Evolutionary conservation across 805 yeast genomes (phyloP).

Genomic region (Kuraishia floccosa): DNA sequence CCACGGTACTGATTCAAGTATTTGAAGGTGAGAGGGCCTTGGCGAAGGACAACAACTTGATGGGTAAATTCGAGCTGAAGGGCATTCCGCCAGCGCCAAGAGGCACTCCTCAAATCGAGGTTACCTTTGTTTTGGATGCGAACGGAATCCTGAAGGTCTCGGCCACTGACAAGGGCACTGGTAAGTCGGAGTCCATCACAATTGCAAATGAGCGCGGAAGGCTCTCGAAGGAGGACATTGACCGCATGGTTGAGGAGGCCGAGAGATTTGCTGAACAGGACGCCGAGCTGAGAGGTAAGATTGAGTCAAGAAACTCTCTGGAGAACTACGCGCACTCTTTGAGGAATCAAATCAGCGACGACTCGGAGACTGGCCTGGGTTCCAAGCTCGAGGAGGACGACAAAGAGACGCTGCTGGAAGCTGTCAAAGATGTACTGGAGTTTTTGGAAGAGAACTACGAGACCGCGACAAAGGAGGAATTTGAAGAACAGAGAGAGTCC

Average conservation of each 20-base stretch:
- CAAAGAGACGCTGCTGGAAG: slow-evolving; percentile 79
- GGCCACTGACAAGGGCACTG: slow-evolving; percentile 91
- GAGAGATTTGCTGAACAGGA: slow-evolving; percentile 92
- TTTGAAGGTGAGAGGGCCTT: slow-evolving; percentile 94
- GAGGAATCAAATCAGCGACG: slow-evolving; percentile 47
- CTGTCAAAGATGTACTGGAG: slow-evolving; percentile 66
- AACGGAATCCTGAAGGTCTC: slow-evolving; percentile 79
- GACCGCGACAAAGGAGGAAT: slow-evolving; percentile 84
- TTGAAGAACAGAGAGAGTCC: slow-evolving; percentile 82
- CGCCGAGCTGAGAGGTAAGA: slow-evolving; percentile 68
- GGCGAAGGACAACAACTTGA: slow-evolving; percentile 85
- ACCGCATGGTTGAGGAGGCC: slow-evolving; percentile 96
- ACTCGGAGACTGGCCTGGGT: slow-evolving; percentile 49
- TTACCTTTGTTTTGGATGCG: slow-evolving; percentile 79
- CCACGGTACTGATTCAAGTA: slow-evolving; percentile 88
- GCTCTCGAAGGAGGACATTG: slow-evolving; percentile 86
- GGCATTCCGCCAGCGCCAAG: slow-evolving; percentile 89
- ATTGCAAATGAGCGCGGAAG: slow-evolving; percentile 93
- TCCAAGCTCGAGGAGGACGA: slow-evolving; percentile 82
- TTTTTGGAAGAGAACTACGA: slow-evolving; percentile 71
- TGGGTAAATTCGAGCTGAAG: slow-evolving; percentile 78
- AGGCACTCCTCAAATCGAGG: slow-evolving; percentile 87
- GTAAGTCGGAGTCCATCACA: slow-evolving; percentile 83
- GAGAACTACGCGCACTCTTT: slow-evolving; percentile 84
- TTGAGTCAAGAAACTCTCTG: slow-evolving; percentile 78